Evolutionary conservation across 306 rosid species (phyloP), one percentile per base, ranked within the genome.

Genomic region (Acmispon strigosus): DNA sequence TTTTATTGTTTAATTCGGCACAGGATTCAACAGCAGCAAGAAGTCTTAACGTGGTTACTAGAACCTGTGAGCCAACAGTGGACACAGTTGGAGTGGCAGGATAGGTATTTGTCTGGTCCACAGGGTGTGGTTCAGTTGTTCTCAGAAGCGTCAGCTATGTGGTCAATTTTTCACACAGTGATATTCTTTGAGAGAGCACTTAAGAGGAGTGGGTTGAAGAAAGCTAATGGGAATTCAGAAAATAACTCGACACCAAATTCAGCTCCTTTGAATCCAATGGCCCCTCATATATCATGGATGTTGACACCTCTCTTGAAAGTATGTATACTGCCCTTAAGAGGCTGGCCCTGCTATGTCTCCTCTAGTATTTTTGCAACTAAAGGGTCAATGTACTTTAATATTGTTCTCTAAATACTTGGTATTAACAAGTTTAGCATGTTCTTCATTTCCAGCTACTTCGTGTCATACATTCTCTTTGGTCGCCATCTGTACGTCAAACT

Each of bases 131-230:
- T 89, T 82, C 86, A 66, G 73, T 69, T 94, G 83, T 91, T 91
- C 80, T 83, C 87, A 0, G 99, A 87, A 81, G 58, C 92, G 17
- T 64, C 92, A 65, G 77, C 81, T 27, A 89, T 91, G 99, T 94
- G 99, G 99, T 91, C 92, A 58, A 68, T 91, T 73, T 94, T 94
- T 73, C 99, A 94, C 77, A 78, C 91, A 0, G 74, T 89, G 77
- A 87, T 97, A 73, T 94, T 94, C 84, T 94, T 94, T 83, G 99
- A 94, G 84, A 94, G 83, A 83, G 99, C 99, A 27, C 97, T 94
- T 39, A 94, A 91, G 91, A 89, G 99, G 81, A 91, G 97, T 82
- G 99, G 97, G 65, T 53, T 79, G 42, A 91, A 87, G 84, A 91
- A 89, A 89, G 60, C 89, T 27, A 80, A 76, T 47, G 72, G 74